Evolutionary conservation across 345 rosid genomes (phyloP).

Genomic region (Pugionium cornutum): DNA sequence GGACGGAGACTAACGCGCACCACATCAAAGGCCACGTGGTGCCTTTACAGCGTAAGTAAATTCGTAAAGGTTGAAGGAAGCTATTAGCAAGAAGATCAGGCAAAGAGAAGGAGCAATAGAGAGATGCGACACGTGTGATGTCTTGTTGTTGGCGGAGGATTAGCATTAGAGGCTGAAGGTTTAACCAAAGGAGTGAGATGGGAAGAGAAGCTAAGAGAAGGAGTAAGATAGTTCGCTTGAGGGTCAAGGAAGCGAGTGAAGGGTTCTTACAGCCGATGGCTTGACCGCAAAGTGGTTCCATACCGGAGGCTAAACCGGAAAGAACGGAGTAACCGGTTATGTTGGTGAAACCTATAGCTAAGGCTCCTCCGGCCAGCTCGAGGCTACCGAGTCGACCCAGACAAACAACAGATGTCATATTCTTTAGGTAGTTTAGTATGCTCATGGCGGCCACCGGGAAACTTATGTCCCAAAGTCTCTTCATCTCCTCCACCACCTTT

Average conservation of each 20-base stretch:
- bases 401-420: slow-evolving; percentile 74
- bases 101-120: slow-evolving; percentile 61
- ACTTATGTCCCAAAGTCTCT: slow-evolving; percentile 60
- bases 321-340: slow-evolving; percentile 90
- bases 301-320: slow-evolving; percentile 84
- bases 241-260: slow-evolving; percentile 50
- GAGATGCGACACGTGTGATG: slow-evolving; percentile 62
- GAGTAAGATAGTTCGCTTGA: slow-evolving; percentile 65
- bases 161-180: slow-evolving; percentile 70
- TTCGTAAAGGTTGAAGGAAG: slow-evolving; percentile 78
- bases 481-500: slow-evolving; percentile 78
- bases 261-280: slow-evolving; percentile 75
- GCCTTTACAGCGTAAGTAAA: slow-evolving; percentile 82
- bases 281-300: slow-evolving; percentile 92
- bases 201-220: slow-evolving; percentile 62
- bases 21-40: slow-evolving; percentile 87
- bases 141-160: slow-evolving; percentile 63
- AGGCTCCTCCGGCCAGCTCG: slow-evolving; percentile 90
- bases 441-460: slow-evolving; percentile 77
- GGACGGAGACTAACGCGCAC: slow-evolving; percentile 60
- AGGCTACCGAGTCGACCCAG: slow-evolving; percentile 88
- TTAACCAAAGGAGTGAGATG: slow-evolving; percentile 66
- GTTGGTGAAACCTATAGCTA: slow-evolving; percentile 91
- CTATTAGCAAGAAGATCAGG: slow-evolving; percentile 83
- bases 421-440: slow-evolving; percentile 65